Conservation (phyloP, 345 rosid species). For the Eucalyptus sp. region DNA sequence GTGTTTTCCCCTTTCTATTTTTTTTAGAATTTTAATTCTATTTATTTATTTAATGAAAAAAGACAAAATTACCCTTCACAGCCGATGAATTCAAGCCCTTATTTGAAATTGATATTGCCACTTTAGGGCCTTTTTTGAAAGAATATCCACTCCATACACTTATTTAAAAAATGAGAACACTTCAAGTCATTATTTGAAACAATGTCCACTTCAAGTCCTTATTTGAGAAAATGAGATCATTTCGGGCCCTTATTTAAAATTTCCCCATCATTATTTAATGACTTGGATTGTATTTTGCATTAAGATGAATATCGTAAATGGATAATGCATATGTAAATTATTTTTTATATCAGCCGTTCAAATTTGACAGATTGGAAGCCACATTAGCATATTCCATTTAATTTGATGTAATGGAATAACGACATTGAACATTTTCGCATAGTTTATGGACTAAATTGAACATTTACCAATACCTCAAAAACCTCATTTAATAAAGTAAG, state of each 20-base stretch:
- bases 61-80: too few relatives aligned
- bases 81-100: too few relatives aligned
- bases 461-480: not conserved
- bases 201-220: too few relatives aligned
- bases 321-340: not conserved
- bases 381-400: not conserved
- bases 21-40: too few relatives aligned
- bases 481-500: not conserved
- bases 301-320: not conserved
- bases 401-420: not conserved
- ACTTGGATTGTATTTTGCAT: not conserved
- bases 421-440: not conserved
- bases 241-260: rapidly evolving
- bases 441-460: not conserved
- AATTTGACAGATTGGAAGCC: not conserved
- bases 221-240: too few relatives aligned
- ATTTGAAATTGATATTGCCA: too few relatives aligned
- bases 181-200: too few relatives aligned
- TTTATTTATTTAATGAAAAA: too few relatives aligned
- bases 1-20: too few relatives aligned
- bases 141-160: rapidly evolving
- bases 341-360: not conserved
- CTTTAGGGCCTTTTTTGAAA: too few relatives aligned
- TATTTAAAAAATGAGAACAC: too few relatives aligned
- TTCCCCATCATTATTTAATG: not conserved